These are phyloP conservation scores for Pleurotus ostreatus DNA, from an alignment of 768 basidiomycete genomes.

Conservation along the genomic window DNA sequence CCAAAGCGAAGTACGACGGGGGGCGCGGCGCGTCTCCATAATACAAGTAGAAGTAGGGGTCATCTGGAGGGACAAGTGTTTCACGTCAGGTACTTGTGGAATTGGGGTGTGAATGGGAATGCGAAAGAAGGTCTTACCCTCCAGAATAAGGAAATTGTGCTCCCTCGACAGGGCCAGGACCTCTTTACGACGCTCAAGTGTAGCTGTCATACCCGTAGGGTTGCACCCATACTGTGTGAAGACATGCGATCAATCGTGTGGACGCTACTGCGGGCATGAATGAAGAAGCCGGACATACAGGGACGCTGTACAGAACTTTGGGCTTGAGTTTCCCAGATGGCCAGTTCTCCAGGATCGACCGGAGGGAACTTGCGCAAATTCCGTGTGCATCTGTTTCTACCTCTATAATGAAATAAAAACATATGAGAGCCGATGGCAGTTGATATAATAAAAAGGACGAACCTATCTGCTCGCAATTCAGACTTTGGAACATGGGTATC, in stretches of 20 bases:
- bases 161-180: slow-evolving; percentile 68
- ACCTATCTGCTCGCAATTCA: slow-evolving; percentile 61
- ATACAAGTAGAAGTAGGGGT: slow-evolving; percentile 78
- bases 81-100: background rate
- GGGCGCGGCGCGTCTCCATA: slow-evolving; percentile 61
- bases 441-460: slow-evolving; percentile 10
- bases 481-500: slow-evolving; percentile 55
- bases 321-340: slow-evolving; percentile 67
- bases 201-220: slow-evolving; percentile 78
- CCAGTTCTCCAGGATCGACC: slow-evolving; percentile 70
- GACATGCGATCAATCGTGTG: background rate
- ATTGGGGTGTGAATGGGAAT: background rate
- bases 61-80: slow-evolving; percentile 42
- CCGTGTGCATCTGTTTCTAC: slow-evolving; percentile 75
- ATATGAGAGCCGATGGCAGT: background rate
- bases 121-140: slow-evolving; percentile 47
- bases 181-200: slow-evolving; percentile 63
- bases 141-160: slow-evolving; percentile 78
- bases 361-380: slow-evolving; percentile 55
- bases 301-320: slow-evolving; percentile 78
- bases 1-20: slow-evolving; percentile 80
- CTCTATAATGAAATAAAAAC: slow-evolving; percentile 39
- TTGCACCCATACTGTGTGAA: slow-evolving; percentile 71
- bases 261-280: slow-evolving; percentile 1
- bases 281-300: slow-evolving; percentile 36